Evolutionary conservation across 169 alveolate species (phyloP), one percentile per base, ranked within the genome.

Genomic region (Perkinsus chesapeaki): DNA sequence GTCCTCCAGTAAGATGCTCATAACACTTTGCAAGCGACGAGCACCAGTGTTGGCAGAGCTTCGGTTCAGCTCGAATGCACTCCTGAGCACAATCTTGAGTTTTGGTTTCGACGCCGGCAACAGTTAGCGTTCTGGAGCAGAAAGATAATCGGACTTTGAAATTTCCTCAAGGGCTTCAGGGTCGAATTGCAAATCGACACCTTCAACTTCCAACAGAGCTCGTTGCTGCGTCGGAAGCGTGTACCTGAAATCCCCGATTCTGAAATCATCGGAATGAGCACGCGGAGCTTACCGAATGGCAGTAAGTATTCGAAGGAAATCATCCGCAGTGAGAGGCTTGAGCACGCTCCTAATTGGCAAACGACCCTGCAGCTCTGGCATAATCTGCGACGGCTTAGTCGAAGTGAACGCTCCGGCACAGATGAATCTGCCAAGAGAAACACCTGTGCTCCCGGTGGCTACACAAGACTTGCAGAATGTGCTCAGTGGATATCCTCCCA

Each of bases 331-430:
- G 48, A 93, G 72, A 1, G 94, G 94, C 73, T 93, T 93, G 91
- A 93, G 38, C 38, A 90, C 94, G 92, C 94, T 39, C 37, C 94
- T 92, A 3, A 93, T 43, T 73, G 94, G 94, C 92, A 93, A 39
- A 7, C 94, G 94, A 3, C 94, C 94, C 92, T 91, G 94, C 60
- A 93, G 93, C 91, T 93, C 94, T 10, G 94, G 94, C 39, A 93
- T 93, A 73, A 93, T 93, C 72, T 93, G 93, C 16, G 94, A 36
- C 12, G 94, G 94, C 39, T 93, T 93, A 43, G 92, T 12, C 0
- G 91, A 31, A n/a, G 72, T 39, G 73, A 92, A 92, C 0, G 92
- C 92, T 7, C 36, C 48, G 92, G 39, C 72, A 92, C 94, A 0
- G 94, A 93, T 20, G 94, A 60, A 60, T 34, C 82, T 60, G 82